Percentiles rank a stretch among this genome's conserved stretches.
Conservation (phyloP, 805 yeast species). For the Starmerella sirachaensis region DNA sequence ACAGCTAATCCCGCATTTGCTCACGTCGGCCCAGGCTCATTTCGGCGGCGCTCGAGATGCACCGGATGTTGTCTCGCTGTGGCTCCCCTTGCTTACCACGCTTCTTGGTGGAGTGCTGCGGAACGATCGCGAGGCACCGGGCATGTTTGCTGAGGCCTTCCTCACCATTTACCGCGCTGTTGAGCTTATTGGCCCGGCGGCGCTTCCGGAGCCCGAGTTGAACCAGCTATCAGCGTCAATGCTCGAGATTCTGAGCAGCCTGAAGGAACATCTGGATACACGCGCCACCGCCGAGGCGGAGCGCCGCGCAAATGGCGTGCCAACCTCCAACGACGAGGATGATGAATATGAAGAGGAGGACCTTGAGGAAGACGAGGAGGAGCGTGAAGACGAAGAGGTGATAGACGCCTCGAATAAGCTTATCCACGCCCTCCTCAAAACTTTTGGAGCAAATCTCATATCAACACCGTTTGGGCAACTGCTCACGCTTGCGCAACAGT, state of each 20-base stretch:
- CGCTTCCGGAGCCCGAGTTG: constrained; percentile 40
- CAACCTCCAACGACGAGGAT: constrained; percentile 22
- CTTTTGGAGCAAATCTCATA: constrained; percentile 32
- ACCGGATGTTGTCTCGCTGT: constrained; percentile 50
- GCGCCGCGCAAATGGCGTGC: constrained; percentile 1
- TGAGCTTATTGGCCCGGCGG: constrained; percentile 51
- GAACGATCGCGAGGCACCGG: constrained; percentile 66
- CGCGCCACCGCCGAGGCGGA: constrained; percentile 24
- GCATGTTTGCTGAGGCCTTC: constrained; percentile 67
- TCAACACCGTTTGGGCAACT: constrained; percentile 6
- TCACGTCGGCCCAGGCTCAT: constrained; percentile 52
- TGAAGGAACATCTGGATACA: constrained; percentile 56
- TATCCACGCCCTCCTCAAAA: constrained; percentile 56
- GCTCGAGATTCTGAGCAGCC: constrained; percentile 48
- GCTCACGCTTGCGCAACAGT: constrained; percentile 46
- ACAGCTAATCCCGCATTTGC: constrained; percentile 62
- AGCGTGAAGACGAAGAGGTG: constrained; percentile 78
- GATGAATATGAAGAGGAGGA: constrained; percentile 78
- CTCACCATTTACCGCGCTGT: constrained; percentile 56
- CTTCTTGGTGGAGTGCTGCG: constrained; percentile 50
- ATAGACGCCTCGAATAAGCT: constrained; percentile 75
- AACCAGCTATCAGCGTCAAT: constrained; percentile 47
- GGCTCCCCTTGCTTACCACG: constrained; percentile 59
- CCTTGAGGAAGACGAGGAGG: constrained; percentile 69
- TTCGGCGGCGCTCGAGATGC: constrained; percentile 29